Evolutionary conservation across 495 filamentous ascomycete species (phyloP), one percentile per base, ranked within the genome.

Genomic region (Xylaria castorea): DNA sequence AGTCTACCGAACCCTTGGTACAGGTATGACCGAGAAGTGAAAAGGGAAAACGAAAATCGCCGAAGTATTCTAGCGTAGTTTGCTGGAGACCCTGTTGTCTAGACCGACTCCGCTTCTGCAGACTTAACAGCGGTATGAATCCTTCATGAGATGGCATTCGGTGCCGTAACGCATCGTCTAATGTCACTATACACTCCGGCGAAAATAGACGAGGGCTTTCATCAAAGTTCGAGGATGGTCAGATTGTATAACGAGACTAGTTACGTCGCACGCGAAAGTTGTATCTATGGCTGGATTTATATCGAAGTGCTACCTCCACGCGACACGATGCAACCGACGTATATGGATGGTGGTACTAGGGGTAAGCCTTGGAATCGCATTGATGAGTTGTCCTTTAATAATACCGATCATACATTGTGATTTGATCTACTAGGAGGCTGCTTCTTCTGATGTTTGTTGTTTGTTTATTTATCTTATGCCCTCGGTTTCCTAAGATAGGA

Each of bases 311-410:
- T 40, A 71, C 69, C n/a, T 71, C 60, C 22, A 25, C 51, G 34
- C 69, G 32, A 42, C 55, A 40, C 20, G 20, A 32, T 65, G 48
- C 48, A 71, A 42, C 32, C 34, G 32, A 46, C 22, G 34, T 32
- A 44, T 27, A 22, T 27, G 50, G 48, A 46, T 65, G 60, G 48
- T 32, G 34, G 32, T 44, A 55, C 27, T 25, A 40, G 60, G 60
- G 48, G 42, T 64, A 42, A 42, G 48, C 48, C 30, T 57, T 46
- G 46, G 46, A 42, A 55, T 11, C 18, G 38, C 34, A 22, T 42
- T 71, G 69, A 55, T 65, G 69, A 65, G 60, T 65, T 71, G 69
- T 71, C 57, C 46, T 12, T 22, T 27, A 46, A 53, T 42, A 38
- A 46, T 36, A 34, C 48, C 34, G 34, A 20, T 50, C 50, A 57